Percentiles rank a stretch among this genome's conserved stretches.
phyloP scores from a whole-genome alignment of 2,329 filamentous ascomycete genomes.

The Endocalyx cinctus region DNA sequence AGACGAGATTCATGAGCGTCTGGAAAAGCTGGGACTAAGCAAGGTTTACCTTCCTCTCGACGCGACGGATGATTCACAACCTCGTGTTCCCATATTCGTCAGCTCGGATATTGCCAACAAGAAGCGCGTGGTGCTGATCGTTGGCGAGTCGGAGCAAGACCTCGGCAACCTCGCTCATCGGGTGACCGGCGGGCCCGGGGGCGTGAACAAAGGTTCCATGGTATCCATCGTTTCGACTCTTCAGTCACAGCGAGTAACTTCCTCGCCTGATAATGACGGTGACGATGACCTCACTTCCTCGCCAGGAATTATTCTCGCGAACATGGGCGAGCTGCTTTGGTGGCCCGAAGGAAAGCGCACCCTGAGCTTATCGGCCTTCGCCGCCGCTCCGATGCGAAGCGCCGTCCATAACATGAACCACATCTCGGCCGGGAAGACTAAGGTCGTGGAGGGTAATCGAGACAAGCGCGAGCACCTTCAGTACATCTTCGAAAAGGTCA shows the following conservation, averaged over 20 bases:
- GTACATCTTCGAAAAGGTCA: slow-evolving; percentile 61
- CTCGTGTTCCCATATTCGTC: slow-evolving; percentile 66
- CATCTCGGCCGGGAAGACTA: slow-evolving; percentile 48
- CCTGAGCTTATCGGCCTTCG: slow-evolving; percentile 55
- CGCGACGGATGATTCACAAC: slow-evolving; percentile 34
- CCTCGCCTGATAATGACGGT: slow-evolving; percentile 9
- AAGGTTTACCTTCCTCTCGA: slow-evolving; percentile 59
- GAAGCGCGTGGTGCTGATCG: slow-evolving; percentile 64
- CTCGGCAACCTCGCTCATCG: slow-evolving; percentile 72
- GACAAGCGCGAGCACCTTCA: slow-evolving; percentile 56
- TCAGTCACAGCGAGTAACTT: slow-evolving; percentile 29
- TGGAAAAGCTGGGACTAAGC: slow-evolving; percentile 55
- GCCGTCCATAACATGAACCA: slow-evolving; percentile 55
- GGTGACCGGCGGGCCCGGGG: slow-evolving; percentile 56
- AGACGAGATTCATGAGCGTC: slow-evolving; percentile 55
- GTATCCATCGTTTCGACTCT: slow-evolving; percentile 56
- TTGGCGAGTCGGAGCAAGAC: slow-evolving; percentile 69
- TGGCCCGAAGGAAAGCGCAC: slow-evolving; percentile 59
- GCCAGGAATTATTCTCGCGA: slow-evolving; percentile 69
- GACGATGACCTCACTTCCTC: slow-evolving; percentile 23
- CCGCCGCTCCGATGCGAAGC: slow-evolving; percentile 55
- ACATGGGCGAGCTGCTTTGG: slow-evolving; percentile 74
- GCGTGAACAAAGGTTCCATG: slow-evolving; percentile 66
- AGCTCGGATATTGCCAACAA: slow-evolving; percentile 47
- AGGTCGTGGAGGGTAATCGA: slow-evolving; percentile 59